phyloP scores from a whole-genome alignment of 2,329 filamentous ascomycete genomes.

The Venturia effusa region DNA sequence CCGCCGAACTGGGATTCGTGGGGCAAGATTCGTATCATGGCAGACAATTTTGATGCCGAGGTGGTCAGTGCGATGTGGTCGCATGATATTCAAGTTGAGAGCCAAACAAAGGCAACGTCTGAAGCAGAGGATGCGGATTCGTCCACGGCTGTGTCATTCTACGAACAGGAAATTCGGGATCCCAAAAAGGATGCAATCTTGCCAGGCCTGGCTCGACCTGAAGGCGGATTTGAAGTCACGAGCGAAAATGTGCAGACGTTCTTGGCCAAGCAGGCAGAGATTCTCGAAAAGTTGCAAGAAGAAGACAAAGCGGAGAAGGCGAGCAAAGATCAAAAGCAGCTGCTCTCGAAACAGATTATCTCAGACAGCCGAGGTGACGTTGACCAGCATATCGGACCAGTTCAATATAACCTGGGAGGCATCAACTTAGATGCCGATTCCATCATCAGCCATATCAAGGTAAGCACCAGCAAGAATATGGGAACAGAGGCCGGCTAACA shows the following conservation, averaged over 20 bases:
- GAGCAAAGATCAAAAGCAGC: constrained; percentile 16
- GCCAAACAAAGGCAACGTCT: constrained; percentile 10
- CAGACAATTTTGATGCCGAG: constrained; percentile 89
- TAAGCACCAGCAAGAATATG: constrained; percentile 29
- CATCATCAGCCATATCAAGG: constrained; percentile 78
- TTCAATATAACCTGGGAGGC: constrained; percentile 96
- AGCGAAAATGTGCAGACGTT: constrained; percentile 71
- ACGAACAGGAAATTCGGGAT: constrained; percentile 70
- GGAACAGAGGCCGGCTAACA: constrained; percentile 13
- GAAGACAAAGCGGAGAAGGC: constrained; percentile 51
- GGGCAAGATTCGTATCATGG: constrained; percentile 88
- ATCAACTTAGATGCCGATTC: constrained; percentile 94
- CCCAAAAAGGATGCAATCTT: constrained; percentile 52
- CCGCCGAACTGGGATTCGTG: constrained; percentile 98
- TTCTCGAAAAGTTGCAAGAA: constrained; percentile 54
- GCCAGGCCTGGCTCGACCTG: constrained; percentile 37
- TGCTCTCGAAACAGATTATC: constrained; percentile 15
- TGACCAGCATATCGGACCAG: constrained; percentile 68
- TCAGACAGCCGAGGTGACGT: constrained; percentile 27
- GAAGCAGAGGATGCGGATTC: constrained; percentile 14
- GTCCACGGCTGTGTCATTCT: constrained; percentile 53
- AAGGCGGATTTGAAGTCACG: constrained; percentile 46
- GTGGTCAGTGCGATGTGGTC: constrained; percentile 76
- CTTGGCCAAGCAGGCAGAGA: constrained; percentile 60
- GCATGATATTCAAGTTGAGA: constrained; percentile 55